Evolutionary conservation across 768 basidiomycete genomes (phyloP).

Genomic region (Gyrodon lividus): DNA sequence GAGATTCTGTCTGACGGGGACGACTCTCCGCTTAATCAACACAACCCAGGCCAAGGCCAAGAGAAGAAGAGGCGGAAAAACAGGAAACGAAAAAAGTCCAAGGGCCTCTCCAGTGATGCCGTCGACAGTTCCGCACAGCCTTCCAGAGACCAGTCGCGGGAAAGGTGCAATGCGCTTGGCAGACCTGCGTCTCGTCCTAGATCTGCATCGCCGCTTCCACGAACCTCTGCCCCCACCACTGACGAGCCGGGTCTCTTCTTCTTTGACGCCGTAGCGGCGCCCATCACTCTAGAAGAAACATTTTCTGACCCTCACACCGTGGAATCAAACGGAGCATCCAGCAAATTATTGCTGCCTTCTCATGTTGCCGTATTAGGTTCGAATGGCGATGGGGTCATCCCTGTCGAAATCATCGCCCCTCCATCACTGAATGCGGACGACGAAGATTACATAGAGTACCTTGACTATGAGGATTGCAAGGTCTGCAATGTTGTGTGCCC

Average conservation of each 20-base stretch:
- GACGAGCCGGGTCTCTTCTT: constrained; percentile 40
- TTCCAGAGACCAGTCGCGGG: constrained; percentile 21
- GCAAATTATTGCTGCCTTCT: constrained; percentile 55
- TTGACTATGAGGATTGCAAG: constrained; percentile 68
- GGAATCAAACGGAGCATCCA: constrained; percentile 17
- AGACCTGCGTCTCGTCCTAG: constrained; percentile 28
- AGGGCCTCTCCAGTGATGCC: constrained; percentile 13
- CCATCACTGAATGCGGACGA: constrained; percentile 45
- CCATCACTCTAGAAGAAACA: constrained; percentile 28
- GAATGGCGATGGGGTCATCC: constrained; percentile 28
- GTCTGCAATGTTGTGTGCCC: constrained; percentile 34
- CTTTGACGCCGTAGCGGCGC: constrained; percentile 46
- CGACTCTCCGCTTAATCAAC: neutral
- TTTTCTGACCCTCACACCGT: constrained; percentile 9
- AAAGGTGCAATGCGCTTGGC: constrained; percentile 3
- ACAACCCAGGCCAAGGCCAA: constrained; percentile 10
- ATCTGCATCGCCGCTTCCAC: constrained; percentile 40
- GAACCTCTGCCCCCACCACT: constrained; percentile 14
- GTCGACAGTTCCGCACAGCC: constrained; percentile 16
- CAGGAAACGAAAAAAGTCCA: constrained; percentile 26
- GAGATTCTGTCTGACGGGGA: constrained; percentile 31
- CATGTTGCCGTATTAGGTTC: constrained; percentile 62
- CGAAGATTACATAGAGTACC: constrained; percentile 72
- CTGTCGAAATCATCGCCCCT: constrained; percentile 47
- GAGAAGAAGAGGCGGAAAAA: constrained; percentile 25